Percentiles rank a stretch among this genome's conserved stretches.
Evolutionary conservation across 2,329 filamentous ascomycete species (phyloP).

Genomic region (Ilyonectria sp.): DNA sequence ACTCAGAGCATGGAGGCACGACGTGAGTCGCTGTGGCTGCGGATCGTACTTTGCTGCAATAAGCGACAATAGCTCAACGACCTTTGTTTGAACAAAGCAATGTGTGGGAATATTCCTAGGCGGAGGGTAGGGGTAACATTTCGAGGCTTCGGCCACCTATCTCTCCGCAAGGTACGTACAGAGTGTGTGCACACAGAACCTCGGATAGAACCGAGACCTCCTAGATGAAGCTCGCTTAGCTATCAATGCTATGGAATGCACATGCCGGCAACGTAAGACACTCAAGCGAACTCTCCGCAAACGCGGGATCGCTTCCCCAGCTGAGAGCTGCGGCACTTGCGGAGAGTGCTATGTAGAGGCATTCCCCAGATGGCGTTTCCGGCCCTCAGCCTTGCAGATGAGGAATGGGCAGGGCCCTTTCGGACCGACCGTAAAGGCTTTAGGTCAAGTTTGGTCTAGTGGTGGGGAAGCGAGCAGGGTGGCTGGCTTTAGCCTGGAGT

Average conservation of each 20-base stretch:
- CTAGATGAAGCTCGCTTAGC: neutral
- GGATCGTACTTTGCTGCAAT: neutral
- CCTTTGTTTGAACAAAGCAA: neutral
- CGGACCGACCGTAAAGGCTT: slow-evolving; percentile 43
- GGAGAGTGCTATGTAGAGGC: neutral
- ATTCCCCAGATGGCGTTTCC: slow-evolving; percentile 8
- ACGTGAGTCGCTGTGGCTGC: neutral
- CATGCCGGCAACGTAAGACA: neutral
- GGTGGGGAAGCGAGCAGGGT: slow-evolving; percentile 31
- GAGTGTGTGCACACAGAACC: neutral
- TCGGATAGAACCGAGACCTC: neutral
- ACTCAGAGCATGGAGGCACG: neutral
- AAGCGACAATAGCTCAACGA: neutral
- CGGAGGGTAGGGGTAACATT: neutral
- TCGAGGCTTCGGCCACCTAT: neutral
- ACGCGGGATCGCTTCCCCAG: neutral
- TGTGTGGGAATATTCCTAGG: too few species aligned
- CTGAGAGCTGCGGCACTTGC: neutral
- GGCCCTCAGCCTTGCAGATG: slow-evolving; percentile 41
- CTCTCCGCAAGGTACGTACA: neutral
- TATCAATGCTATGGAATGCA: neutral
- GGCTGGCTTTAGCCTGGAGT: slow-evolving; percentile 22
- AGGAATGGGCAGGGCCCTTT: slow-evolving; percentile 42
- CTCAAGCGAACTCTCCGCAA: neutral
- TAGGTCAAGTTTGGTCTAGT: slow-evolving; percentile 38